Conservation (phyloP, 78 protist species). For the slime mould (Dictyostelium discoideum) region DNA sequence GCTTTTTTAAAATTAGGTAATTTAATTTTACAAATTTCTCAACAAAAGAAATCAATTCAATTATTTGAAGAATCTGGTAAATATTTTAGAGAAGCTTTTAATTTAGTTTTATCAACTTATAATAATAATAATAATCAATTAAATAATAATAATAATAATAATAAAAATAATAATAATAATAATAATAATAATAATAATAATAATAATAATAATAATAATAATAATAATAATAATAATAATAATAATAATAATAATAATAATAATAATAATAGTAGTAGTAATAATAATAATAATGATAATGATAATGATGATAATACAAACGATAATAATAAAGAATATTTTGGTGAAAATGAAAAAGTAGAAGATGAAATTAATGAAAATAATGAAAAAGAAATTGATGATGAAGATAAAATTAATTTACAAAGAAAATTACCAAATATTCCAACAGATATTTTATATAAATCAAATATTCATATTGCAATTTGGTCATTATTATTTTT, state of each 20-base stretch:
- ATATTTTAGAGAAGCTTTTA: conserved; percentile 37
- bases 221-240: background rate
- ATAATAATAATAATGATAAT: background rate
- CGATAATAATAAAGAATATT: background rate
- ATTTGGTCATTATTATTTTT: conserved; percentile 29
- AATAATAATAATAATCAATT: too few relatives aligned
- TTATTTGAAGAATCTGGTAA: conserved; percentile 6
- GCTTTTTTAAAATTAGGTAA: conserved; percentile 23
- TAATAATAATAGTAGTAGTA: background rate
- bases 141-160: background rate
- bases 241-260: background rate
- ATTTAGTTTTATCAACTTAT: background rate
- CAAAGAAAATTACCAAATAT: background rate
- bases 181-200: background rate
- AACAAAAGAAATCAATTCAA: background rate
- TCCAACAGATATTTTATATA: conserved; percentile 1
- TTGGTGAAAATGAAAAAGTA: background rate
- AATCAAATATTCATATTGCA: conserved; percentile 21
- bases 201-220: background rate
- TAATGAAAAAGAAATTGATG: background rate
- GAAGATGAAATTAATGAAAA: background rate
- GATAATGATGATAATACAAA: too few relatives aligned
- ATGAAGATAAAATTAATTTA: background rate
- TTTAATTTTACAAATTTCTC: background rate
- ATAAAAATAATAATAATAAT: background rate